These are phyloP conservation scores for Barnettozyma siamensis DNA, from an alignment of 805 yeast genomes.

Conservation along the genomic window DNA sequence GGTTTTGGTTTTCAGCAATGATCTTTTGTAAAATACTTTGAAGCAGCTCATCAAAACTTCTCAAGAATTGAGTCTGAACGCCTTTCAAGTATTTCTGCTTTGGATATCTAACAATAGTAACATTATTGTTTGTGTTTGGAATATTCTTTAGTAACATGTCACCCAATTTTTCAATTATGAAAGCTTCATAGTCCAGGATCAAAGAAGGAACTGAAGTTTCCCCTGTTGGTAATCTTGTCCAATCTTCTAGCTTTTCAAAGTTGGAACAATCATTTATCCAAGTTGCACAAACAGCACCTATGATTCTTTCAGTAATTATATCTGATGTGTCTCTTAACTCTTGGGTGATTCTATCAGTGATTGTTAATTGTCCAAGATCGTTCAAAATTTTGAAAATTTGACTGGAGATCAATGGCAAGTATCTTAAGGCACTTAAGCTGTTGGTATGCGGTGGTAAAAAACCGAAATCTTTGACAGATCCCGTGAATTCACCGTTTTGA, in stretches of 20 bases:
- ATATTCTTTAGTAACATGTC: constrained; percentile 29
- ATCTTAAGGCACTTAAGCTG: constrained; percentile 51
- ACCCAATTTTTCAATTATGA: constrained; percentile 29
- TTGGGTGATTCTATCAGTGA: constrained; percentile 34
- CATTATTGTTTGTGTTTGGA: constrained; percentile 29
- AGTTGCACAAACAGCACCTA: constrained; percentile 42
- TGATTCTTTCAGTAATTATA: constrained; percentile 36
- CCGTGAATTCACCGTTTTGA: constrained; percentile 16
- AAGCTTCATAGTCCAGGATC: constrained; percentile 29
- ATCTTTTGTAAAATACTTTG: constrained; percentile 37
- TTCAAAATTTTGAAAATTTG: constrained; percentile 37
- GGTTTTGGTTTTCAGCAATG: constrained; percentile 32
- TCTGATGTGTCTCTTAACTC: constrained; percentile 32
- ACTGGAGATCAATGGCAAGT: constrained; percentile 41
- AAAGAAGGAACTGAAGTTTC: constrained; percentile 34
- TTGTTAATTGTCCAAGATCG: constrained; percentile 38
- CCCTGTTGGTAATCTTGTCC: constrained; percentile 31
- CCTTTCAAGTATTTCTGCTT: constrained; percentile 32
- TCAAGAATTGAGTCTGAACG: constrained; percentile 34
- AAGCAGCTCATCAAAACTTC: constrained; percentile 41
- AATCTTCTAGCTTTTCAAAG: constrained; percentile 35
- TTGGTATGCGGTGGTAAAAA: constrained; percentile 63
- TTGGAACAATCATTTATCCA: constrained; percentile 46
- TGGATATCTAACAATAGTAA: constrained; percentile 32
- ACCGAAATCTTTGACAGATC: constrained; percentile 36